These are phyloP conservation scores for Delphinella strobiligena DNA, from an alignment of 2,329 filamentous ascomycete species.

Conservation along the genomic window DNA sequence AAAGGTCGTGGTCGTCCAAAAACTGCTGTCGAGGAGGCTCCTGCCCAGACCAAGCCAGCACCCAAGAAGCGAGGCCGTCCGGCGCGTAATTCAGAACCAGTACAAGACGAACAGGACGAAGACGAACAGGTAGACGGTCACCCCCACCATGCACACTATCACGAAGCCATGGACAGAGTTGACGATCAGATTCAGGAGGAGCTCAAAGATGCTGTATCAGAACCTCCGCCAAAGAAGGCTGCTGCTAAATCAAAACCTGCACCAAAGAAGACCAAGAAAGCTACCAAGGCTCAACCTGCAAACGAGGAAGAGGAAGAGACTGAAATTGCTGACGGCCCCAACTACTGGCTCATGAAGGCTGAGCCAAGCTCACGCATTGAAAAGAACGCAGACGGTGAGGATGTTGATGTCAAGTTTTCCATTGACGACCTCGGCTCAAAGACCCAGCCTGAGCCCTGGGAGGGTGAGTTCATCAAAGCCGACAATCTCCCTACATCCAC, in stretches of 20 bases:
- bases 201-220: background rate
- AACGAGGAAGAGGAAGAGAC: too few species aligned
- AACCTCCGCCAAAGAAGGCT: background rate
- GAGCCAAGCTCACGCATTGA: slow-evolving; percentile 77
- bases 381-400: slow-evolving; percentile 54
- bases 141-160: background rate
- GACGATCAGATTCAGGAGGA: background rate
- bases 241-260: background rate
- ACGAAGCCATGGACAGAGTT: background rate
- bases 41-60: background rate
- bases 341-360: slow-evolving; percentile 40
- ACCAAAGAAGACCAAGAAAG: background rate
- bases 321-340: slow-evolving; percentile 10
- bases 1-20: slow-evolving; percentile 1
- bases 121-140: background rate
- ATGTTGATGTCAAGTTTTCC: slow-evolving; percentile 80
- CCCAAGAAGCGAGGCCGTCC: background rate
- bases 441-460: slow-evolving; percentile 75
- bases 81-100: background rate
- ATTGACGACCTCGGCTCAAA: slow-evolving; percentile 76
- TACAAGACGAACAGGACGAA: background rate
- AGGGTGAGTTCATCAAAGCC: slow-evolving; percentile 47
- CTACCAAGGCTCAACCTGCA: background rate
- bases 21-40: background rate
- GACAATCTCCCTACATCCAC: slow-evolving; percentile 2